phyloP scores from a whole-genome alignment of 768 basidiomycete species.

The Plicaturopsis crispa region DNA sequence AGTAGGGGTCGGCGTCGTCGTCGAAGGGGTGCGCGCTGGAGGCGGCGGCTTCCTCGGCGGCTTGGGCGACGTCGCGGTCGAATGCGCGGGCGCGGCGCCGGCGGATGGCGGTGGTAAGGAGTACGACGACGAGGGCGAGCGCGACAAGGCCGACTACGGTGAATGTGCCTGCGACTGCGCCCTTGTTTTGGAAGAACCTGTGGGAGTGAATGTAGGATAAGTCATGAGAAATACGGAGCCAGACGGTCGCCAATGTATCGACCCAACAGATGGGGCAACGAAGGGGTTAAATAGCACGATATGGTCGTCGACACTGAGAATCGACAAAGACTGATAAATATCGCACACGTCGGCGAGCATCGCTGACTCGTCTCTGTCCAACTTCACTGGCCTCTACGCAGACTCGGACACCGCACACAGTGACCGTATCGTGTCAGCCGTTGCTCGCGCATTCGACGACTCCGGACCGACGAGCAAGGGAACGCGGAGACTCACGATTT shows the following conservation, averaged over 20 bases:
- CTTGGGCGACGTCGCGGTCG: constrained; percentile 69
- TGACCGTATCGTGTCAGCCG: too few species aligned
- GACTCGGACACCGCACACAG: too few species aligned
- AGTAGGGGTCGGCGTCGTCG: constrained; percentile 34
- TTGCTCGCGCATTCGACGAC: too few species aligned
- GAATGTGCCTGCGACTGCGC: constrained; percentile 68
- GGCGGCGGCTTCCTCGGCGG: constrained; percentile 56
- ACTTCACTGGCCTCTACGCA: too few species aligned
- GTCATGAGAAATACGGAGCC: not conserved
- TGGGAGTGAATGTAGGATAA: constrained; percentile 2
- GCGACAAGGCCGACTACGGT: constrained; percentile 60
- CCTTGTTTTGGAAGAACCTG: constrained; percentile 69
- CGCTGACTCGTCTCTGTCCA: too few species aligned
- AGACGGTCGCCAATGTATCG: not conserved
- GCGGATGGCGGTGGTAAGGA: constrained; percentile 46
- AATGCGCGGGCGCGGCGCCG: constrained; percentile 57
- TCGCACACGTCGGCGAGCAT: too few species aligned
- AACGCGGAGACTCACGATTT: too few species aligned
- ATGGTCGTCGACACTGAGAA: not conserved
- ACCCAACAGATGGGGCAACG: not conserved
- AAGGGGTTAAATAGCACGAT: not conserved
- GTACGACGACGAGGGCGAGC: constrained; percentile 38
- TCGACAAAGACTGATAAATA: not conserved
- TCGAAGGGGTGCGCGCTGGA: constrained; percentile 48
- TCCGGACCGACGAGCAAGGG: too few species aligned